Evolutionary conservation across 495 filamentous ascomycete species (phyloP).

Genomic region (Talaromyces borbonicus): DNA sequence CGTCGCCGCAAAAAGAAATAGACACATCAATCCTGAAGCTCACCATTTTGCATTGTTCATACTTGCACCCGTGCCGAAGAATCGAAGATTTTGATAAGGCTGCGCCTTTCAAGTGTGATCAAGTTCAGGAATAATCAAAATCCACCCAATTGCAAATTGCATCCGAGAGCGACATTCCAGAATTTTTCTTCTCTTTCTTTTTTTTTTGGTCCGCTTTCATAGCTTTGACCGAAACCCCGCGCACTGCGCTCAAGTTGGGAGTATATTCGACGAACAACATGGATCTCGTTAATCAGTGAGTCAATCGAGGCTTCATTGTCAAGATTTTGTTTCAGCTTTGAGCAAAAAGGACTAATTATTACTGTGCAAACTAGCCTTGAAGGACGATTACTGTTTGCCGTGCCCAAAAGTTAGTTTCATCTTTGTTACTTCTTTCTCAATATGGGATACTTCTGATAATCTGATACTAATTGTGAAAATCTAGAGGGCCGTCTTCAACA

Average conservation of each 20-base stretch:
- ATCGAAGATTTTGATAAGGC: too few relatives aligned
- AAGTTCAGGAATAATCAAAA: not conserved
- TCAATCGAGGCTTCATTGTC: too few relatives aligned
- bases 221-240: conserved; percentile 1
- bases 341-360: too few relatives aligned
- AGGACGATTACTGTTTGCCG: conserved; percentile 88
- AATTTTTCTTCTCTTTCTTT: not conserved
- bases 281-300: conserved; percentile 83
- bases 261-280: conserved; percentile 27
- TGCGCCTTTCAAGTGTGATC: not conserved
- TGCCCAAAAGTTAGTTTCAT: conserved; percentile 78
- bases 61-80: too few relatives aligned
- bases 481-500: conserved; percentile 87
- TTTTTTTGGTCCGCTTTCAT: too few relatives aligned
- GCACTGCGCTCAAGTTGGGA: not conserved
- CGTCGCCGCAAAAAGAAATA: conserved; percentile 3
- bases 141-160: not conserved
- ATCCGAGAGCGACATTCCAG: too few relatives aligned
- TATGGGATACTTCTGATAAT: not conserved
- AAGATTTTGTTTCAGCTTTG: too few relatives aligned
- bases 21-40: too few relatives aligned
- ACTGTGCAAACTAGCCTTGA: too few relatives aligned
- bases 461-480: conserved; percentile 5
- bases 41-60: too few relatives aligned
- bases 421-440: conserved; percentile 14